These are phyloP conservation scores for Lasiosphaeria ovina DNA, from an alignment of 495 filamentous ascomycete genomes.

Conservation along the genomic window DNA sequence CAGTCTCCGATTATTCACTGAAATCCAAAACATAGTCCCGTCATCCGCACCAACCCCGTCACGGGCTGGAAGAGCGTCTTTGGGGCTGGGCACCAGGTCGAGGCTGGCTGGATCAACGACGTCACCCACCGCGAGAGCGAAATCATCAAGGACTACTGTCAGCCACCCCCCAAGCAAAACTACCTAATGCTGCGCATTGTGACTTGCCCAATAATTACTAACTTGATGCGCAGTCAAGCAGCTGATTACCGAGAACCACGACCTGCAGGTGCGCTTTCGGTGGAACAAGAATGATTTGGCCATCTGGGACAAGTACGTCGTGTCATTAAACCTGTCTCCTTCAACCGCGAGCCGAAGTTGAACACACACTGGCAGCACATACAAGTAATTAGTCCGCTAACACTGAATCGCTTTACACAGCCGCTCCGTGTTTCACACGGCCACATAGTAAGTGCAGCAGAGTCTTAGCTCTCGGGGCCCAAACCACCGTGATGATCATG, in stretches of 20 bases:
- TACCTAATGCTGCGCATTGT: too few species aligned
- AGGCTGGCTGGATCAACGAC: constrained; percentile 61
- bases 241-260: constrained; percentile 67
- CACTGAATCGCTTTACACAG: constrained; percentile 23
- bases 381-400: constrained; percentile 9
- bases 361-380: not conserved
- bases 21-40: constrained; percentile 41
- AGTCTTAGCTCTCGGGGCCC: constrained; percentile 17
- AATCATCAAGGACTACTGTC: constrained; percentile 58
- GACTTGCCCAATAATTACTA: too few species aligned
- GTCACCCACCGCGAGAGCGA: constrained; percentile 60
- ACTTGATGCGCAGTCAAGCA: constrained; percentile 41
- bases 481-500: too few species aligned
- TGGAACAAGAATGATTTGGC: constrained; percentile 64
- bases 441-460: constrained; percentile 42
- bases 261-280: constrained; percentile 65
- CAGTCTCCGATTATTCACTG: too few species aligned
- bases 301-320: constrained; percentile 62
- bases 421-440: constrained; percentile 62
- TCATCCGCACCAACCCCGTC: constrained; percentile 71
- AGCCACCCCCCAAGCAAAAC: constrained; percentile 6
- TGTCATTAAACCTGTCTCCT: not conserved
- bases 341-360: not conserved
- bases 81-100: constrained; percentile 52
- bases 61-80: constrained; percentile 73